phyloP scores from a whole-genome alignment of 129 eudicot species.

The Pulicaria dysenterica region DNA sequence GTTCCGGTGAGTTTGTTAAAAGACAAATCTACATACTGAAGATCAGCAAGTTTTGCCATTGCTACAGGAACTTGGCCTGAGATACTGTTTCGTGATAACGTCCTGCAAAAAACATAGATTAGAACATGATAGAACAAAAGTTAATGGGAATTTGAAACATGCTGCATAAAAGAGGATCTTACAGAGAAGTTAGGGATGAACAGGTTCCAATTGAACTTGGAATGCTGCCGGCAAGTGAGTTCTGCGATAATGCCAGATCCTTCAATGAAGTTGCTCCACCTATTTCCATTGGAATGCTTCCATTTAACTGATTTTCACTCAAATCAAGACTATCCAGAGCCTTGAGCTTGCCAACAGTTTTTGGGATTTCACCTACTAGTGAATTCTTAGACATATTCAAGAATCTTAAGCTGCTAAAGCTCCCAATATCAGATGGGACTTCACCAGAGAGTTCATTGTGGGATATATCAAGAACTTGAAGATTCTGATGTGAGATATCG shows the following conservation, averaged over 20 bases:
- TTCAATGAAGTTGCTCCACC: conserved; percentile 56
- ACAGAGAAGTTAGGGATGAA: conserved; percentile 54
- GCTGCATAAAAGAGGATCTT: conserved; percentile 31
- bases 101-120: conserved; percentile 43
- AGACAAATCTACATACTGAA: conserved; percentile 73
- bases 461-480: conserved; percentile 68
- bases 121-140: background rate
- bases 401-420: conserved; percentile 53
- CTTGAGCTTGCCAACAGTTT: conserved; percentile 55
- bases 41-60: conserved; percentile 61
- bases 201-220: conserved; percentile 68
- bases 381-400: conserved; percentile 61
- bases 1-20: conserved; percentile 74
- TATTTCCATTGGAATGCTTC: conserved; percentile 65
- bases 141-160: background rate
- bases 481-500: conserved; percentile 52
- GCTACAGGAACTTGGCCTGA: conserved; percentile 70
- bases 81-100: conserved; percentile 59
- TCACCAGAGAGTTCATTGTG: conserved; percentile 57
- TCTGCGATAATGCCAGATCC: conserved; percentile 58
- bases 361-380: conserved; percentile 58
- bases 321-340: conserved; percentile 63
- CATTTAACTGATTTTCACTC: conserved; percentile 69
- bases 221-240: conserved; percentile 54
- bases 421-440: conserved; percentile 60